Base-by-base conservation (phyloP, 192 early-diverging fungal species). In the Coemansia javaensis region DNA sequence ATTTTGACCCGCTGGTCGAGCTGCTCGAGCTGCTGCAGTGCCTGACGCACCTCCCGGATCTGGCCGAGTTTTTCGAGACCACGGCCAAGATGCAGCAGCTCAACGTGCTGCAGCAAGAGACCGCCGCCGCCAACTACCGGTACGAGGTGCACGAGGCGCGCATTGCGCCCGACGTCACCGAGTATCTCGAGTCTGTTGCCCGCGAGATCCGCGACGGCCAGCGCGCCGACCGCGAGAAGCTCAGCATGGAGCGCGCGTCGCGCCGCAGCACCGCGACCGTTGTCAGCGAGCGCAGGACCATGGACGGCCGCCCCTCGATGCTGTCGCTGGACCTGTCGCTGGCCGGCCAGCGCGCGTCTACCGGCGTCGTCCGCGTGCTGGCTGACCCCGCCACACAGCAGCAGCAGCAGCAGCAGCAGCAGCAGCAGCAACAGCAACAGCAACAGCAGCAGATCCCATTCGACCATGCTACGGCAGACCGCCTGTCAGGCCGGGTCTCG, bases 101-200 rank as follows among this genome's bases (percentile, higher is more conserved):
- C 24, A 88, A 88, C 56, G 70, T 82, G 11, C 58, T 81, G 23
- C 90, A 93, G 53, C 77, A 90, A 23, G 81, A 83, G 38, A 76
- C 84, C 4, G 81, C 78, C 10, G 81, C 93, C 35, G 76, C 78
- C 20, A 70, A 79, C 32, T 98, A 98, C 59, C 77, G 84, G 14
- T 98, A 93, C 61, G 94, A 98, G 55, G 87, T 90, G 11, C 85
- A 83, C 22, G 94, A 98, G 52, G 53, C 75, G 11, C 50, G 77
- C 5, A 63, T 95, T 37, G 53, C 80, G 6, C 72, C 79, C 14
- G 91, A 91, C 16, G 79, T 95, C 12, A 80, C 79, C 43, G 79
- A 82, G 43, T 93, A 93, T 59, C 72, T 88, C 4, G 70, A 83
- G 30, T 79, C 82, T 40, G 72, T 89, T 17, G 83, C 86, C 40